Evolutionary conservation across 768 basidiomycete genomes (phyloP), one percentile per base, ranked within the genome.

Genomic region (Daedaleopsis nitida): DNA sequence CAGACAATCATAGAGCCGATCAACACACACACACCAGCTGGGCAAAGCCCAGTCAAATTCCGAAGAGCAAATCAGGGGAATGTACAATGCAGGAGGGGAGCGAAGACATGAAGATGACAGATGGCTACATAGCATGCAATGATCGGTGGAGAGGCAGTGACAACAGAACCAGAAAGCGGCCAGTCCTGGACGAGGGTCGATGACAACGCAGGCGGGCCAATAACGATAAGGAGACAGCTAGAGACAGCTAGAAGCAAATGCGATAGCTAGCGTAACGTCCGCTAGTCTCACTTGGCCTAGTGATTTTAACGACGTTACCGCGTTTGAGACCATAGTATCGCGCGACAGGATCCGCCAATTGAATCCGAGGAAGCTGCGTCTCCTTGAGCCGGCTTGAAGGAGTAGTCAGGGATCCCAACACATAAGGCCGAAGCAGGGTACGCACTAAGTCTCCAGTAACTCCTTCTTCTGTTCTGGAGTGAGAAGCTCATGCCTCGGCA

Each of bases 251-350:
- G 76, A 92, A 94, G 77, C 92, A 93, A 73, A 94, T 92, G 63
- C 92, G 89, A 79, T 94, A 94, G 71, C 92, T 94, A 55, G 92
- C 90, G 68, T 94, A 96, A 61, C 93, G 86, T 53, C 96, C 96
- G 64, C 91, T 92, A 17, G 97, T 99, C 81, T 98, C 97, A 76
- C 92, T 95, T 27, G 95, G 92, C 69, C 97, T 81, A 61, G 91
- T 98, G 69, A 99, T 98, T 81, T 97, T 98, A 75, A 99, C 97
- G 50, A 99, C 97, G 74, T 96, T 94, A 27, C 96, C 96, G 52
- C 97, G 86, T 68, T 87, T 84, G 59, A 99, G 85, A 54, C 97
- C 97, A 78, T 98, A 99, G 75, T 99, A 98, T 60, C 96, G 86
- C 44, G 97, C 94, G n/a, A 99, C 96, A 11, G 97, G 97, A 75